Conservation (phyloP, 352 stramenopile genomes). For the Thalassiosira allenii region DNA sequence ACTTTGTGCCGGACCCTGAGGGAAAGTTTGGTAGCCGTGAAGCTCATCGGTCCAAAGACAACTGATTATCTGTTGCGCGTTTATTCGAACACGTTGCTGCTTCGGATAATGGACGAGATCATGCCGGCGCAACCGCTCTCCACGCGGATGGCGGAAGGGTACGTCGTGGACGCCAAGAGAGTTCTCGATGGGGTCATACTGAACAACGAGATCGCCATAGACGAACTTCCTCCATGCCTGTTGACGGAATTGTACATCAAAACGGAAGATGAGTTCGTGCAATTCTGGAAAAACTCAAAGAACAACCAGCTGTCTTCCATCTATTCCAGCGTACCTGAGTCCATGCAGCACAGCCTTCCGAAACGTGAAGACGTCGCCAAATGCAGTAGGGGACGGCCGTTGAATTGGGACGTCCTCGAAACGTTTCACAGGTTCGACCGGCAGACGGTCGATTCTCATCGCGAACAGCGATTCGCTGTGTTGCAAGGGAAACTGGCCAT, state of each 20-base stretch:
- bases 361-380: not conserved
- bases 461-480: slow-evolving; percentile 42
- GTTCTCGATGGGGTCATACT: slow-evolving; percentile 4
- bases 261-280: not conserved
- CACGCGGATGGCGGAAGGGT: slow-evolving; percentile 22
- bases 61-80: slow-evolving; percentile 5
- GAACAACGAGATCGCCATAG: slow-evolving; percentile 5
- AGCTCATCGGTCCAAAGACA: slow-evolving; percentile 24
- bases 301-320: slow-evolving; percentile 14
- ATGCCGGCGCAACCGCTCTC: slow-evolving; percentile 34
- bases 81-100: not conserved
- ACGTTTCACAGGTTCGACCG: not conserved
- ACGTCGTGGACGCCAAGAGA: slow-evolving; percentile 14
- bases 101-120: slow-evolving; percentile 15
- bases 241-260: slow-evolving; percentile 9
- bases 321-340: not conserved
- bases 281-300: not conserved
- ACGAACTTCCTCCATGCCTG: slow-evolving; percentile 23
- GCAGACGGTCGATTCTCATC: slow-evolving; percentile 31
- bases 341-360: no score
- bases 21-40: slow-evolving; percentile 20
- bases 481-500: slow-evolving; percentile 11
- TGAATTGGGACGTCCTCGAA: not conserved
- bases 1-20: not conserved
- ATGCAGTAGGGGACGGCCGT: not conserved